Conservation (phyloP, 2,329 filamentous ascomycete genomes). For the Endoconidiophora polonica region DNA sequence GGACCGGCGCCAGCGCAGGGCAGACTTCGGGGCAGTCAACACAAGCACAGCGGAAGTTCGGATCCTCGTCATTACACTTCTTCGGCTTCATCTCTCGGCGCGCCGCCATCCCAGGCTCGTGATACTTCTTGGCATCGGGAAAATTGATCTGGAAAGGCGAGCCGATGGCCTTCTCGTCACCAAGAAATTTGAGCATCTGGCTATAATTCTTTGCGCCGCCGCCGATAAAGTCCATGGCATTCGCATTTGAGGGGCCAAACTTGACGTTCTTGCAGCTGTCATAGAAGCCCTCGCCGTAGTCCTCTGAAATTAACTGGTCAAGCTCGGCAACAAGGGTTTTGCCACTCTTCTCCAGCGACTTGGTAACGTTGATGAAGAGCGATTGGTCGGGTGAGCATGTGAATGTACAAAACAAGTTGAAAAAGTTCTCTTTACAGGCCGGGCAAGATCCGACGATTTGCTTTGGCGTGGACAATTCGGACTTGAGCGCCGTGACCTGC, state of each 20-base stretch:
- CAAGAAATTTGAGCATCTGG: slow-evolving; percentile 76
- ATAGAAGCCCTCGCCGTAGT: slow-evolving; percentile 79
- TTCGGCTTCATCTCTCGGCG: slow-evolving; percentile 52
- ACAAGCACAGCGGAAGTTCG: slow-evolving; percentile 76
- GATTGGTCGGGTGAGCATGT: slow-evolving; percentile 96
- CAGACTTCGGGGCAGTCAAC: slow-evolving; percentile 83
- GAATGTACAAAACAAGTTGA: slow-evolving; percentile 94
- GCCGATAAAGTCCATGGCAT: slow-evolving; percentile 90
- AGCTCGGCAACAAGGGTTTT: slow-evolving; percentile 59
- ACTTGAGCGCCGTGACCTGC: slow-evolving; percentile 62
- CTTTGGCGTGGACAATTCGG: slow-evolving; percentile 73
- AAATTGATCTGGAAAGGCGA: slow-evolving; percentile 99
- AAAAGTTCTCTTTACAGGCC: slow-evolving; percentile 96
- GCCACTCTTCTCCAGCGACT: slow-evolving; percentile 43
- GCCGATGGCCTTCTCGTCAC: slow-evolving; percentile 76
- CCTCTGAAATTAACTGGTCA: slow-evolving; percentile 71
- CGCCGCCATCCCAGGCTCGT: slow-evolving; percentile 53
- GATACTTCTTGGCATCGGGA: slow-evolving; percentile 24
- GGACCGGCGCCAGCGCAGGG: slow-evolving; percentile 62
- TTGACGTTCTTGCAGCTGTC: slow-evolving; percentile 99
- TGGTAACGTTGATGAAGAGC: slow-evolving; percentile 82
- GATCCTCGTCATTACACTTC: slow-evolving; percentile 78
- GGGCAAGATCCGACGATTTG: slow-evolving; percentile 85
- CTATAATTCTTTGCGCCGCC: slow-evolving; percentile 85
- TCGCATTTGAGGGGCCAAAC: slow-evolving; percentile 83